Evolutionary conservation across 1,284 basidiomycete species (phyloP).

Genomic region (Blastosporella zonata): DNA sequence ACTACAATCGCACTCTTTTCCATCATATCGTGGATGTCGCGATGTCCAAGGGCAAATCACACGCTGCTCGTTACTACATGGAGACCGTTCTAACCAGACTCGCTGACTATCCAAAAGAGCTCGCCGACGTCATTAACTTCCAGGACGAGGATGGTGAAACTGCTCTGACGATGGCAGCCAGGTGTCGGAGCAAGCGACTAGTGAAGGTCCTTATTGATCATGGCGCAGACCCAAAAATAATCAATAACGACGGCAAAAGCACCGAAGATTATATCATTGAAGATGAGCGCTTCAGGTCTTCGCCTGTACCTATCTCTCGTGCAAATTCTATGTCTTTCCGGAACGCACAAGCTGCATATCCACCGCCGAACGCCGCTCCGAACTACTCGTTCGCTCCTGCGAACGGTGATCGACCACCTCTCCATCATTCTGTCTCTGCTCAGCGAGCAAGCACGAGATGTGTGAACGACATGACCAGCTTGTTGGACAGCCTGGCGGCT

Average conservation of each 20-base stretch:
- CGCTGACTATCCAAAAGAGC: constrained; percentile 93
- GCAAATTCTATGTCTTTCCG: constrained; percentile 64
- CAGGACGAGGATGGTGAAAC: constrained; percentile 99
- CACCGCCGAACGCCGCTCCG: constrained; percentile 36
- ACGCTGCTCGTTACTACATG: constrained; percentile 98
- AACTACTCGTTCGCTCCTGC: constrained; percentile 44
- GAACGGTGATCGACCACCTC: constrained; percentile 60
- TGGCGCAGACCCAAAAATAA: constrained; percentile 94
- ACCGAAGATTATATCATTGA: constrained; percentile 99
- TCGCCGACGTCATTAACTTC: constrained; percentile 99
- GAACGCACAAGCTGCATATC: constrained; percentile 57
- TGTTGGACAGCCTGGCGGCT: constrained; percentile 89
- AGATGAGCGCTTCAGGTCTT: constrained; percentile 95
- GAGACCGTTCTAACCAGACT: constrained; percentile 91
- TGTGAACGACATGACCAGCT: constrained; percentile 80
- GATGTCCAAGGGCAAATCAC: constrained; percentile 95
- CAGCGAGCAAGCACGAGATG: constrained; percentile 86
- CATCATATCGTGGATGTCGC: constrained; percentile 99
- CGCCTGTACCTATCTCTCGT: constrained; percentile 74
- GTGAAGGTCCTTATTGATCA: constrained; percentile 96
- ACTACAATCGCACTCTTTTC: constrained; percentile 96
- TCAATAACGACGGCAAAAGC: constrained; percentile 94
- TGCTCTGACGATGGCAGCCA: constrained; percentile 93
- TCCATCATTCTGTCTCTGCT: constrained; percentile 87
- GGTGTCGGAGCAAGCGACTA: constrained; percentile 94